Percentiles rank a stretch among this genome's conserved stretches.
These are phyloP conservation scores for Aspergillus bridgeri DNA, from an alignment of 495 filamentous ascomycete genomes.

Conservation along the genomic window DNA sequence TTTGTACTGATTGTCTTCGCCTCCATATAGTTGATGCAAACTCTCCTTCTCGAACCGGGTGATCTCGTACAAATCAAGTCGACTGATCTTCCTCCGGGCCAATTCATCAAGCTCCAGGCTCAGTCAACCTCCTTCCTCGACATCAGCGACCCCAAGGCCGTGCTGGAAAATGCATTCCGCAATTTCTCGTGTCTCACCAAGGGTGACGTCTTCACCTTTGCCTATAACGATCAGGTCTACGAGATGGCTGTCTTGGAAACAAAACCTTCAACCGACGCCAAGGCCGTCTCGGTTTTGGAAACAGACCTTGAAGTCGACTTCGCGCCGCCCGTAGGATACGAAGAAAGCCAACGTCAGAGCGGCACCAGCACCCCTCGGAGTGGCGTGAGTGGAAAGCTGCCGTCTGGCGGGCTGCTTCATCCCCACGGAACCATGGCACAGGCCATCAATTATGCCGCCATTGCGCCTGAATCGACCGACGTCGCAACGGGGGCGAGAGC, in stretches of 20 bases:
- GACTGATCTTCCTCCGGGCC: conserved; percentile 82
- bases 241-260: conserved; percentile 90
- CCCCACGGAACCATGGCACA: conserved; percentile 92
- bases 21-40: conserved; percentile 81
- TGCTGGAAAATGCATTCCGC: conserved; percentile 91
- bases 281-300: conserved; percentile 85
- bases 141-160: conserved; percentile 96
- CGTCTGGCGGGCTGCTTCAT: conserved; percentile 69
- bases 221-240: conserved; percentile 90
- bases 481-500: conserved; percentile 59
- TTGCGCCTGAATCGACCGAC: conserved; percentile 70
- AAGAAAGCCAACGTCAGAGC: conserved; percentile 65
- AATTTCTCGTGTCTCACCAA: conserved; percentile 91
- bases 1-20: conserved; percentile 1
- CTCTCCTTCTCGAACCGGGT: conserved; percentile 78
- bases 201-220: conserved; percentile 90
- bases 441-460: conserved; percentile 93
- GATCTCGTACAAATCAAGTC: conserved; percentile 93
- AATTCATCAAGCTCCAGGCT: conserved; percentile 92
- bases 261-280: conserved; percentile 73
- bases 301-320: conserved; percentile 96
- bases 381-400: conserved; percentile 53
- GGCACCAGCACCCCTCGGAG: conserved; percentile 68
- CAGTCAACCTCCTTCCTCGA: conserved; percentile 90
- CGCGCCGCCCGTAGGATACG: conserved; percentile 87